Base-by-base conservation (phyloP, 2,329 filamentous ascomycete species). In the Arthrobotrys entomopaga region DNA sequence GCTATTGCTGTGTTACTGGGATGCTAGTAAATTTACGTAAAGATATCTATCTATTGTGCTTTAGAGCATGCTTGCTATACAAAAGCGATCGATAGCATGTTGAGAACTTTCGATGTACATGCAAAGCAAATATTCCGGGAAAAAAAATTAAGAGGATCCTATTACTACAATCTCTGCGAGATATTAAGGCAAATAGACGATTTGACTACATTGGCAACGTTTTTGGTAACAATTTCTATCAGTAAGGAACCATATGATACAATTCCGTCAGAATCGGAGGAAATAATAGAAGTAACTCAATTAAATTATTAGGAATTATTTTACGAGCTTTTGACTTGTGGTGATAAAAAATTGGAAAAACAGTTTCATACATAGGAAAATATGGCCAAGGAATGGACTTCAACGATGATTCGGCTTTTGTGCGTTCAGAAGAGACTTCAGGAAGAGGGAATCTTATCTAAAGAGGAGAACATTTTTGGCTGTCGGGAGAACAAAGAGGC, bases 321-420 rank as follows among this genome's bases (percentile, higher is more conserved):
- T 13, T 40, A 40, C 13, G 34, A 40, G 13, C 34, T 40, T 40
- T 13, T 40, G 34, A 40, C 34, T 40, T 40, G 34, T 40, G 13
- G 34, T 13, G 34, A 40, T 40, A 13, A 13, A 40, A 13, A 40
- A 13, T 40, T 40, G 34, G 34, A 40, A 40, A 40, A 13, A 40
- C 34, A 13, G 34, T 13, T 40, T 40, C 34, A 40, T 40, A 40
- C 6, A 13, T 40, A 13, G 34, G 34, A 40, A 13, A 53, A 0
- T 34, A 29, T 49, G 59, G 56, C 8, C 29, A 54, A 53, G 48
- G 38, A n/a, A 42, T 26, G 54, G 40, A 26, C 26, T 48, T 48
- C 16, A 16, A 48, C 43, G 8, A 48, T 48, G 10, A 48, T 15
- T 48, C 43, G 43, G 16, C 10, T 11, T 48, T n/a, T 48, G 43